Conservation (phyloP, 768 basidiomycete species). For the Amanita molliuscula region DNA sequence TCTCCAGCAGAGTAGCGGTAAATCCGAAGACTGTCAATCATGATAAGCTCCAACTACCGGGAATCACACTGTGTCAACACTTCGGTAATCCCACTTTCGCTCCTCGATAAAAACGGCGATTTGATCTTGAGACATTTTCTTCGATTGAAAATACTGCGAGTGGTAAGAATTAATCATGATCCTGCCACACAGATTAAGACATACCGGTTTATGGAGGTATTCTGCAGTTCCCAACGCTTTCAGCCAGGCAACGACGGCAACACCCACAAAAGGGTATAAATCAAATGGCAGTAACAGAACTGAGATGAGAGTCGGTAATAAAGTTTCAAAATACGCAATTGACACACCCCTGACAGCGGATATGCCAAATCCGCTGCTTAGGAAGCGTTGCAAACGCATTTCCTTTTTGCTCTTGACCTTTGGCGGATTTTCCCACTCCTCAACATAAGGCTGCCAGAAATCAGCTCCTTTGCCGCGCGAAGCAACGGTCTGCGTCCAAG, state of each 20-base stretch:
- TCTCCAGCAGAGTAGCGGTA: slow-evolving; percentile 70
- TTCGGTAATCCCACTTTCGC: slow-evolving; percentile 79
- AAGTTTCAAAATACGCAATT: background rate
- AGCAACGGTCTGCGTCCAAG: slow-evolving; percentile 72
- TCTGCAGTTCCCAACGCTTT: slow-evolving; percentile 60
- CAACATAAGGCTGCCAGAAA: slow-evolving; percentile 79
- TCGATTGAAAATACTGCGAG: slow-evolving; percentile 69
- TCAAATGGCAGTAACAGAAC: slow-evolving; percentile 52
- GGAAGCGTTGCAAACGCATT: slow-evolving; percentile 20
- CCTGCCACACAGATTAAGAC: slow-evolving; percentile 10
- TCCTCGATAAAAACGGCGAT: slow-evolving; percentile 76
- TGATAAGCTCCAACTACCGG: background rate
- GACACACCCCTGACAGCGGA: slow-evolving; percentile 28
- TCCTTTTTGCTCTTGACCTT: slow-evolving; percentile 19
- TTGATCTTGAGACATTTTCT: slow-evolving; percentile 69
- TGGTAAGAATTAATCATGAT: background rate
- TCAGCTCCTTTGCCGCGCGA: slow-evolving; percentile 75
- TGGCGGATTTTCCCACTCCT: slow-evolving; percentile 69
- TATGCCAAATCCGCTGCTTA: slow-evolving; percentile 27
- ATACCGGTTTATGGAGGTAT: slow-evolving; percentile 57
- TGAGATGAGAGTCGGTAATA: slow-evolving; percentile 24
- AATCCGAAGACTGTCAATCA: slow-evolving; percentile 70
- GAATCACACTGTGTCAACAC: slow-evolving; percentile 26
- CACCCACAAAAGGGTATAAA: slow-evolving; percentile 63
- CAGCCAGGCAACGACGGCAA: slow-evolving; percentile 49